These are phyloP conservation scores for Xerophyta viscosa DNA, from an alignment of 106 monocot species.

Conservation along the genomic window DNA sequence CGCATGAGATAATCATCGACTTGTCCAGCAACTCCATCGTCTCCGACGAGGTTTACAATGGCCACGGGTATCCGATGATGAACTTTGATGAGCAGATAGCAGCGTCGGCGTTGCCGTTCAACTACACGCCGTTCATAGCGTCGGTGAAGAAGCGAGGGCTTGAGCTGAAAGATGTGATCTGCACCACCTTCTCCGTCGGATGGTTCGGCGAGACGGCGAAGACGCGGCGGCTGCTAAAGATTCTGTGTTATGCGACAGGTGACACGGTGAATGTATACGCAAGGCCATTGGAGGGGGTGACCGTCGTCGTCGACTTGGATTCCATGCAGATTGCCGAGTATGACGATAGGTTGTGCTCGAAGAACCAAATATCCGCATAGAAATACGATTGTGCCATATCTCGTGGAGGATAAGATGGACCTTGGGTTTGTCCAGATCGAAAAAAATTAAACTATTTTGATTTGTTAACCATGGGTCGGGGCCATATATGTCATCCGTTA, in stretches of 20 bases:
- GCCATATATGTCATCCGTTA: too few relatives aligned
- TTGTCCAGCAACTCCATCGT: slow-evolving; percentile 16
- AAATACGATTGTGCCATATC: too few relatives aligned
- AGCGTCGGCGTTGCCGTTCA: slow-evolving; percentile 27
- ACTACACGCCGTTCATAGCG: slow-evolving; percentile 48
- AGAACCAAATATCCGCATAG: too few relatives aligned
- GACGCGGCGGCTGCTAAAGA: slow-evolving; percentile 29
- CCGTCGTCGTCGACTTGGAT: slow-evolving; percentile 54
- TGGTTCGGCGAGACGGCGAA: slow-evolving; percentile 47
- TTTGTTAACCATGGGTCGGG: too few relatives aligned
- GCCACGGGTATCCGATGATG: slow-evolving; percentile 39
- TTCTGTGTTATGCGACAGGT: slow-evolving; percentile 38
- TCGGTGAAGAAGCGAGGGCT: slow-evolving; percentile 42
- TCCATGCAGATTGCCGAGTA: slow-evolving; percentile 40
- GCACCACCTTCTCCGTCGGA: slow-evolving; percentile 40
- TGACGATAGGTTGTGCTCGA: slow-evolving; percentile 28
- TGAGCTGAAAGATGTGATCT: slow-evolving; percentile 28
- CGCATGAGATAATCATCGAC: slow-evolving; percentile 42
- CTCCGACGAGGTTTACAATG: slow-evolving; percentile 21
- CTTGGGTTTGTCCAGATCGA: too few relatives aligned
- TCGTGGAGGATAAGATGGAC: too few relatives aligned
- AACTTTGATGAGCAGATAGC: slow-evolving; percentile 38
- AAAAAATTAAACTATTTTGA: too few relatives aligned
- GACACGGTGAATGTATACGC: slow-evolving; percentile 44
- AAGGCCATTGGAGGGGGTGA: slow-evolving; percentile 68